Percentiles rank a stretch among this genome's conserved stretches.
Evolutionary conservation across 768 basidiomycete genomes (phyloP).

Genomic region (Wakefieldia striispora): DNA sequence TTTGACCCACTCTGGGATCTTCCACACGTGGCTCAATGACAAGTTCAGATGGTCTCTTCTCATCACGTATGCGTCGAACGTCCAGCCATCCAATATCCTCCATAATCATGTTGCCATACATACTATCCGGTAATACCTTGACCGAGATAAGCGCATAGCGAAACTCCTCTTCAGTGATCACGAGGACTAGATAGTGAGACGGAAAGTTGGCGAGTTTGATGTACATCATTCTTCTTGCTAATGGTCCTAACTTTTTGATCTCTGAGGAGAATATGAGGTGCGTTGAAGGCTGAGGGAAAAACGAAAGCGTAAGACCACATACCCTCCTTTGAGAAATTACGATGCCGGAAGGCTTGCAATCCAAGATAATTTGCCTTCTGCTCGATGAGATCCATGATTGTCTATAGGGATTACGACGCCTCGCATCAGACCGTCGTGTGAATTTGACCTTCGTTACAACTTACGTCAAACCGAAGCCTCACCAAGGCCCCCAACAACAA

Average conservation of each 20-base stretch:
- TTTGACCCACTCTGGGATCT: constrained; percentile 25
- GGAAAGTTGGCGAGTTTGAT: constrained; percentile 78
- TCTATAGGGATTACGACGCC: constrained; percentile 43
- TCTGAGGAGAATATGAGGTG: constrained; percentile 42
- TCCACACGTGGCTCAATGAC: constrained; percentile 12
- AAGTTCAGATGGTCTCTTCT: constrained; percentile 27
- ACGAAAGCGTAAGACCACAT: constrained; percentile 6
- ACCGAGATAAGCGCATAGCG: constrained; percentile 80
- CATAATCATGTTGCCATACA: constrained; percentile 62
- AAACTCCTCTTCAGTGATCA: constrained; percentile 74
- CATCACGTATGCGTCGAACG: constrained; percentile 60
- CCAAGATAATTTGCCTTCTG: constrained; percentile 86
- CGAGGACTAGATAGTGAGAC: constrained; percentile 79
- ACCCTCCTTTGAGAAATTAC: constrained; percentile 72
- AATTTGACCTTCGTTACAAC: constrained; percentile 22
- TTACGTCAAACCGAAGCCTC: constrained; percentile 60
- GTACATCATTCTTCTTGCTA: constrained; percentile 62
- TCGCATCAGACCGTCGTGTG: background rate
- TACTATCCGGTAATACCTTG: constrained; percentile 49
- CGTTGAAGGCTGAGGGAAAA: background rate
- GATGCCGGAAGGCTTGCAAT: constrained; percentile 65
- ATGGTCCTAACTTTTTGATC: constrained; percentile 63
- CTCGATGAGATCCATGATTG: constrained; percentile 77
- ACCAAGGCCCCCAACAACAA: constrained; percentile 56
- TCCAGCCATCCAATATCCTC: constrained; percentile 81